These are phyloP conservation scores for Paramecium sexaurelia DNA, from an alignment of 73 alveolate genomes.

Conservation along the genomic window DNA sequence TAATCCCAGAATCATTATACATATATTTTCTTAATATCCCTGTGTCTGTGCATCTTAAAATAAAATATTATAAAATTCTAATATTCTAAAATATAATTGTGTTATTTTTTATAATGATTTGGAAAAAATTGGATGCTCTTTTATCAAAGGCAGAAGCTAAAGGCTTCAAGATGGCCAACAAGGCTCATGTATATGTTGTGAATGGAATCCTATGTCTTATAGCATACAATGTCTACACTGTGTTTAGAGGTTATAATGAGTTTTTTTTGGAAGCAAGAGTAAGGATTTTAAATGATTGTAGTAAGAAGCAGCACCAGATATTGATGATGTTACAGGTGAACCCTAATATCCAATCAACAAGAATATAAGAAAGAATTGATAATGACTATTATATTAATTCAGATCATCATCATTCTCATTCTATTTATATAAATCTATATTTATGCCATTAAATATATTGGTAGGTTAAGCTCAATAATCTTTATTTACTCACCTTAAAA, in stretches of 20 bases:
- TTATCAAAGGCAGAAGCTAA: conserved; percentile 62
- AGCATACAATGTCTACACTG: conserved; percentile 46
- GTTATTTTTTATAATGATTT: conserved; percentile 31
- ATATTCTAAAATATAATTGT: background rate
- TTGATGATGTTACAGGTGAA: background rate
- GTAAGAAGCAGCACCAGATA: conserved; percentile 30
- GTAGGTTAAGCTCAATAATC: background rate
- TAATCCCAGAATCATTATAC: background rate
- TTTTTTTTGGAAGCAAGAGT: conserved; percentile 70
- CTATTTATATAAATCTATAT: background rate
- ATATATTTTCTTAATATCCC: too few species aligned
- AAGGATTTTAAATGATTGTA: background rate
- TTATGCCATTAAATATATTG: background rate
- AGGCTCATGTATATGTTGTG: conserved; percentile 52
- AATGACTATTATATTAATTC: conserved; percentile 1
- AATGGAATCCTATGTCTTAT: conserved; percentile 43
- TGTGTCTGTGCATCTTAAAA: too few species aligned
- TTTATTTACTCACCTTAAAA: background rate
- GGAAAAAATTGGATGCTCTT: conserved; percentile 64
- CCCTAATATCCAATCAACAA: conserved; percentile 35
- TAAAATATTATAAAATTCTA: background rate
- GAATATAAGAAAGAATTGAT: background rate
- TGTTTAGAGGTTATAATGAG: conserved; percentile 64
- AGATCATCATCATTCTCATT: background rate
- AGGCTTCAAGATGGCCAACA: conserved; percentile 65